phyloP scores from a whole-genome alignment of 75 land plant genomes.

The Picea glauca region DNA sequence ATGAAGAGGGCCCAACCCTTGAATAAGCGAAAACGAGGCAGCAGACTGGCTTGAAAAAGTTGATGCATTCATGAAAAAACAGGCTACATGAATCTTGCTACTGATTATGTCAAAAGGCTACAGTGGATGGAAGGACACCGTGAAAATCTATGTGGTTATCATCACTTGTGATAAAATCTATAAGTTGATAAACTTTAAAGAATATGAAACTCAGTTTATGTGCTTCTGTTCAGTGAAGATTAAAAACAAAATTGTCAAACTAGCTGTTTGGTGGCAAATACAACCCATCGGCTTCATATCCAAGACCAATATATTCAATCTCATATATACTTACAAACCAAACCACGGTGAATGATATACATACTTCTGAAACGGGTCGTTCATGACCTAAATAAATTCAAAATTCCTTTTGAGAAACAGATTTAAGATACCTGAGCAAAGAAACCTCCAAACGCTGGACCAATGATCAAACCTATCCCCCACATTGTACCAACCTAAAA shows the following conservation, averaged over 20 bases:
- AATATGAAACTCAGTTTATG: neutral
- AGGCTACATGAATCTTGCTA: neutral
- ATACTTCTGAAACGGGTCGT: conserved; percentile 3
- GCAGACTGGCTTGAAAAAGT: neutral
- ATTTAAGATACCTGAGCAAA: conserved; percentile 53
- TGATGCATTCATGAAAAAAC: neutral
- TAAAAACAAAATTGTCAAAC: neutral
- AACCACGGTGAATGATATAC: neutral
- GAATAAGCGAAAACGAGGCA: neutral
- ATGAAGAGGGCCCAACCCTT: neutral
- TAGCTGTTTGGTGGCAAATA: neutral
- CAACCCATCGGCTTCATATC: neutral
- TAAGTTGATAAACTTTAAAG: neutral
- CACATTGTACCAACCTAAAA: conserved; percentile 60
- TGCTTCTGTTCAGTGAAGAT: neutral
- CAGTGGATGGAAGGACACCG: neutral
- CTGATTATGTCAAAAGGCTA: no score
- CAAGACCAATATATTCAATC: neutral
- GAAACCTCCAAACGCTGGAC: conserved; percentile 76
- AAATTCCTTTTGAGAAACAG: neutral
- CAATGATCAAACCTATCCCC: conserved; percentile 66
- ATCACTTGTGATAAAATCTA: neutral
- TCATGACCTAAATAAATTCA: neutral
- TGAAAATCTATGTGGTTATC: neutral
- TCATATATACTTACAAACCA: neutral